phyloP scores from a whole-genome alignment of 495 filamentous ascomycete species.

The Hypoxylon intermedium region DNA sequence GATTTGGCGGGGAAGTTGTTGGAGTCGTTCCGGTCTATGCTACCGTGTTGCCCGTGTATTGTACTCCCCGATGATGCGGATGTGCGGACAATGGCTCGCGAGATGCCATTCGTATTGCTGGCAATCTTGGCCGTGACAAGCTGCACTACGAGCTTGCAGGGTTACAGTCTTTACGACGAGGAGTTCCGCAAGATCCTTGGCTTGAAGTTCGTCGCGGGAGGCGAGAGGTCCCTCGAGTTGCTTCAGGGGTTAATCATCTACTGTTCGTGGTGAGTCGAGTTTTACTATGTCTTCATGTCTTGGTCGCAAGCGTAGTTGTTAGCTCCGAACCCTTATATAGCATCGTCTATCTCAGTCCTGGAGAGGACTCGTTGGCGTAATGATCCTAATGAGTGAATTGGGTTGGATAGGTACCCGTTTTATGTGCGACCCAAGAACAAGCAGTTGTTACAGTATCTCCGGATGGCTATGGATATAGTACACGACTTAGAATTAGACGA shows the following conservation, averaged over 20 bases:
- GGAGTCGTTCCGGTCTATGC: constrained; percentile 48
- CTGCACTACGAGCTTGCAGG: constrained; percentile 50
- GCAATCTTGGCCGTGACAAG: constrained; percentile 55
- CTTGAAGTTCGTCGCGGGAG: constrained; percentile 56
- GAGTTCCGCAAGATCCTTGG: constrained; percentile 58
- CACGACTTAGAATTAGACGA: constrained; percentile 52
- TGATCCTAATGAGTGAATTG: constrained; percentile 1
- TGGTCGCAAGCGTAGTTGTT: background rate
- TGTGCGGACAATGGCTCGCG: constrained; percentile 46
- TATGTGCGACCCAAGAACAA: constrained; percentile 56
- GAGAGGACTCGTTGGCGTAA: too few species aligned
- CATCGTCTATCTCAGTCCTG: background rate
- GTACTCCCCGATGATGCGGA: constrained; percentile 43
- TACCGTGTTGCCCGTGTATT: constrained; percentile 50
- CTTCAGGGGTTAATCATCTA: constrained; percentile 55
- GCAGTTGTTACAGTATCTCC: constrained; percentile 52
- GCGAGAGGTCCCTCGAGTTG: constrained; percentile 54
- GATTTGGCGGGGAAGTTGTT: constrained; percentile 53
- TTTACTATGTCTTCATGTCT: background rate
- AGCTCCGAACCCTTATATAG: background rate
- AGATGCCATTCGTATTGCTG: constrained; percentile 53
- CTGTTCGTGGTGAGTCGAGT: constrained; percentile 51
- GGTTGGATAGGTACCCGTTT: constrained; percentile 52
- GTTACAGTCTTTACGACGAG: constrained; percentile 56
- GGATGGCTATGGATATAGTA: constrained; percentile 57